These are phyloP conservation scores for Aspergillus terreus DNA, from an alignment of 2,329 filamentous ascomycete species.

Conservation along the genomic window DNA sequence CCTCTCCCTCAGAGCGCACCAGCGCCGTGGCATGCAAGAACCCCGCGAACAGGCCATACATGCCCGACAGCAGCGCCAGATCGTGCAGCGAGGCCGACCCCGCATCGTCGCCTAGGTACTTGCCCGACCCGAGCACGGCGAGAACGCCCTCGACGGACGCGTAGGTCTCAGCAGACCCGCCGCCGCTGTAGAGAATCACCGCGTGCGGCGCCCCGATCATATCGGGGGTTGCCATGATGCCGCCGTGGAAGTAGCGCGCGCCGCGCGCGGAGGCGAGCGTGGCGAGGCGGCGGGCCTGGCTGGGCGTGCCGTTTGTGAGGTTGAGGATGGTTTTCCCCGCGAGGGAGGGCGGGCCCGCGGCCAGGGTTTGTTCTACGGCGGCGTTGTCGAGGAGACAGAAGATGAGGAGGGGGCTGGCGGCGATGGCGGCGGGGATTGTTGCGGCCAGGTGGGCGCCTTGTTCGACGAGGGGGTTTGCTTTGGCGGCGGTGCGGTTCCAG, in stretches of 20 bases:
- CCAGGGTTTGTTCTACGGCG: slow-evolving; percentile 2
- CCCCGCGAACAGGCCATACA: slow-evolving; percentile 14
- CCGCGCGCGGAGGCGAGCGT: not conserved
- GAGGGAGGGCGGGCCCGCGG: not conserved
- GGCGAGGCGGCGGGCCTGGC: slow-evolving; percentile 7
- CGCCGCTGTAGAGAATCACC: slow-evolving; percentile 6
- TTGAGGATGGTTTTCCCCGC: slow-evolving; percentile 9
- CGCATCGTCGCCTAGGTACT: slow-evolving; percentile 6
- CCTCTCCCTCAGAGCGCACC: slow-evolving; percentile 4
- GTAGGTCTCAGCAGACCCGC: not conserved
- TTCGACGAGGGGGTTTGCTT: slow-evolving; percentile 3
- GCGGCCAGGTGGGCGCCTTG: slow-evolving; percentile 5
- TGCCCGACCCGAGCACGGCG: not conserved
- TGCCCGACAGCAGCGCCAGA: slow-evolving; percentile 10
- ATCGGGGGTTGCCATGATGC: slow-evolving; percentile 11
- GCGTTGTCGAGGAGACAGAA: slow-evolving; percentile 10
- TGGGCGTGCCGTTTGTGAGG: slow-evolving; percentile 11
- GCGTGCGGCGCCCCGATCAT: slow-evolving; percentile 11
- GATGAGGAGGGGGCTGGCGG: slow-evolving; percentile 6
- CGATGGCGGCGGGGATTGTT: not conserved
- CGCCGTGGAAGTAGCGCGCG: slow-evolving; percentile 12
- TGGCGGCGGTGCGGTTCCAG: slow-evolving; percentile 12
- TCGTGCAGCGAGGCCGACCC: slow-evolving; percentile 12
- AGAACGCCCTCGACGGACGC: not conserved
- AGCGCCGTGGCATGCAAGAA: slow-evolving; percentile 12